phyloP scores from a whole-genome alignment of 805 yeast genomes.

The Grigorovia jiainica region DNA sequence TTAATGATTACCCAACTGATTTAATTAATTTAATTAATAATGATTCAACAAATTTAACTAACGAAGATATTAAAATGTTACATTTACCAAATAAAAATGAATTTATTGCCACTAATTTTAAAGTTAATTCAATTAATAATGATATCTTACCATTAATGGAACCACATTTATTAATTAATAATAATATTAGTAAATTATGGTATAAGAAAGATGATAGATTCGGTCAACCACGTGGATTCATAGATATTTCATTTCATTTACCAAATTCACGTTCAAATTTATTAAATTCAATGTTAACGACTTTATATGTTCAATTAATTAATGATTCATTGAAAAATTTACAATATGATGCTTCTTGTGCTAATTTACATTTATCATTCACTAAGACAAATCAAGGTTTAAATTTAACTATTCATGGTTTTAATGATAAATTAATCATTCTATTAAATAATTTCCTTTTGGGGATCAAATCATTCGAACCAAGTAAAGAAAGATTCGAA shows the following conservation, averaged over 20 bases:
- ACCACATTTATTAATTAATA: slow-evolving; percentile 53
- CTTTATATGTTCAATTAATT: slow-evolving; percentile 58
- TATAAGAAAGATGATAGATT: slow-evolving; percentile 83
- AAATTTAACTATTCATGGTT: slow-evolving; percentile 61
- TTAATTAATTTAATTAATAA: slow-evolving; percentile 29
- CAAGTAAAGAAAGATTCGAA: slow-evolving; percentile 52
- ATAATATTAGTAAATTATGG: slow-evolving; percentile 57
- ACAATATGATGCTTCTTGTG: slow-evolving; percentile 76
- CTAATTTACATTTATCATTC: slow-evolving; percentile 57
- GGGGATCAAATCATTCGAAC: slow-evolving; percentile 40
- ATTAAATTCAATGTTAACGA: slow-evolving; percentile 44
- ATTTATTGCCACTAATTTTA: slow-evolving; percentile 74
- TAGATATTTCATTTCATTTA: slow-evolving; percentile 52
- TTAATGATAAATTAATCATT: slow-evolving; percentile 66
- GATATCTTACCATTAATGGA: slow-evolving; percentile 31
- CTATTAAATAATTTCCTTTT: slow-evolving; percentile 53
- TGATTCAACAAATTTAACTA: slow-evolving; percentile 17
- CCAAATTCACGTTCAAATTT: slow-evolving; percentile 59
- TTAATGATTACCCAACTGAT: slow-evolving; percentile 35
- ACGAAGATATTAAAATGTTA: slow-evolving; percentile 23
- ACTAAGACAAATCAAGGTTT: slow-evolving; percentile 61
- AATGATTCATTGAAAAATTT: slow-evolving; percentile 63
- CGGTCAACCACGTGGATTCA: slow-evolving; percentile 77
- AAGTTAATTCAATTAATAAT: slow-evolving; percentile 38
- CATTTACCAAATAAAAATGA: slow-evolving; percentile 66